A percentile compares a stretch with the other conserved stretches of the same genome.
Evolutionary conservation across 2,329 filamentous ascomycete genomes (phyloP).

Genomic region (Lithohypha guttulata): DNA sequence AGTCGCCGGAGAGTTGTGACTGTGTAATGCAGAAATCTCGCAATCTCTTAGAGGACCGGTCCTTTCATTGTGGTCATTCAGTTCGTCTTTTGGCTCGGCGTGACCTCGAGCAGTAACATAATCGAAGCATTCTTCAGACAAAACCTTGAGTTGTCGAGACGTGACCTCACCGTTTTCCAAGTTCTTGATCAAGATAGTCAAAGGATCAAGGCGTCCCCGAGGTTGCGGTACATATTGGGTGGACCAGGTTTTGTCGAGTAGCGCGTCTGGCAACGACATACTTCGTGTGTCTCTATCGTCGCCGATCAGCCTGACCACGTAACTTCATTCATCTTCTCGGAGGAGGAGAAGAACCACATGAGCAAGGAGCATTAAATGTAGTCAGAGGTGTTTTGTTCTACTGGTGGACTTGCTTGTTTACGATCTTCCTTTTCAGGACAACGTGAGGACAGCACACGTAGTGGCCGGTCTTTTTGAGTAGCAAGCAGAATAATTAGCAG

Average conservation of each 20-base stretch:
- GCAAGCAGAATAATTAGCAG: too few species aligned
- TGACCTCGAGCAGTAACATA: neutral
- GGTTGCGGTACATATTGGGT: neutral
- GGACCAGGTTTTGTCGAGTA: constrained; percentile 7
- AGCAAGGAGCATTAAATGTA: too few species aligned
- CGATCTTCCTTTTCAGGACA: too few species aligned
- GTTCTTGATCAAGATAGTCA: neutral
- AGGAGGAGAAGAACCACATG: too few species aligned
- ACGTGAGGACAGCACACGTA: too few species aligned
- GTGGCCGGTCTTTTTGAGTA: too few species aligned
- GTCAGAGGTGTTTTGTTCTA: too few species aligned
- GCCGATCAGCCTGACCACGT: too few species aligned
- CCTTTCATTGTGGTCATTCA: constrained; percentile 3
- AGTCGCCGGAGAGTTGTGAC: too few species aligned
- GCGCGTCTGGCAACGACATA: neutral
- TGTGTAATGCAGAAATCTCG: neutral
- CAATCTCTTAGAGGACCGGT: constrained; percentile 7
- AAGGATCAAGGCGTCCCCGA: neutral
- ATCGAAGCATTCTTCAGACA: constrained; percentile 1
- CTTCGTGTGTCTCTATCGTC: too few species aligned
- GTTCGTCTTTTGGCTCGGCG: constrained; percentile 5
- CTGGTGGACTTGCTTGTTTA: too few species aligned
- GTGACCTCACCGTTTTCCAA: neutral
- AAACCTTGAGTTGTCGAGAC: neutral
- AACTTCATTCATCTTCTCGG: too few species aligned